Evolutionary conservation across 495 filamentous ascomycete genomes (phyloP).

Genomic region (Penicillium herquei): DNA sequence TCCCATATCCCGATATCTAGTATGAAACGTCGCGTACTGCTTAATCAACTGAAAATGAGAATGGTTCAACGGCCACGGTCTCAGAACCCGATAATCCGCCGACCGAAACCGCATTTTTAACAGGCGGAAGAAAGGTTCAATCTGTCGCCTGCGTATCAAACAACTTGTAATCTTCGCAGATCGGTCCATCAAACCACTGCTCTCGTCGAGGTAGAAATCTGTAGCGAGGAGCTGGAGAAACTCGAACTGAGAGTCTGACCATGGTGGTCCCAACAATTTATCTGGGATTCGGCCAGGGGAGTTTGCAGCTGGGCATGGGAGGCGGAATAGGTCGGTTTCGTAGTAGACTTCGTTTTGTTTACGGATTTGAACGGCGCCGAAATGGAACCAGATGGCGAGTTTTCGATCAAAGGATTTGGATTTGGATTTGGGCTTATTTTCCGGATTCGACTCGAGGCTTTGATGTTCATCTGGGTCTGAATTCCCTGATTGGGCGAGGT

Average conservation of each 20-base stretch:
- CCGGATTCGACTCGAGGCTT: background rate
- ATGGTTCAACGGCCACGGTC: slow-evolving; percentile 30
- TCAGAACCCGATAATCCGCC: slow-evolving; percentile 30
- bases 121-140: slow-evolving; percentile 32
- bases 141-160: slow-evolving; percentile 35
- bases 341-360: slow-evolving; percentile 20
- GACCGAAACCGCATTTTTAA: slow-evolving; percentile 28
- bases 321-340: slow-evolving; percentile 31
- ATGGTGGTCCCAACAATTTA: slow-evolving; percentile 43
- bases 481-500: background rate
- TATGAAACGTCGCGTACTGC: slow-evolving; percentile 22
- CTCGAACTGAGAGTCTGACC: slow-evolving; percentile 40
- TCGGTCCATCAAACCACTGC: slow-evolving; percentile 13
- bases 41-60: slow-evolving; percentile 28
- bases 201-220: slow-evolving; percentile 38
- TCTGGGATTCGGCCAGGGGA: slow-evolving; percentile 33
- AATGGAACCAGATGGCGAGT: slow-evolving; percentile 38
- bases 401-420: slow-evolving; percentile 15
- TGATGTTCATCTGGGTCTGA: background rate
- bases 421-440: too few species aligned
- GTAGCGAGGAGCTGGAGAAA: slow-evolving; percentile 37
- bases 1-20: background rate
- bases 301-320: slow-evolving; percentile 26
- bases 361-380: slow-evolving; percentile 36
- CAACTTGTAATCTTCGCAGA: slow-evolving; percentile 15